Evolutionary conservation across 352 stramenopile genomes (phyloP), one percentile per base, ranked within the genome.

Genomic region (Phytophthora megakarya): DNA sequence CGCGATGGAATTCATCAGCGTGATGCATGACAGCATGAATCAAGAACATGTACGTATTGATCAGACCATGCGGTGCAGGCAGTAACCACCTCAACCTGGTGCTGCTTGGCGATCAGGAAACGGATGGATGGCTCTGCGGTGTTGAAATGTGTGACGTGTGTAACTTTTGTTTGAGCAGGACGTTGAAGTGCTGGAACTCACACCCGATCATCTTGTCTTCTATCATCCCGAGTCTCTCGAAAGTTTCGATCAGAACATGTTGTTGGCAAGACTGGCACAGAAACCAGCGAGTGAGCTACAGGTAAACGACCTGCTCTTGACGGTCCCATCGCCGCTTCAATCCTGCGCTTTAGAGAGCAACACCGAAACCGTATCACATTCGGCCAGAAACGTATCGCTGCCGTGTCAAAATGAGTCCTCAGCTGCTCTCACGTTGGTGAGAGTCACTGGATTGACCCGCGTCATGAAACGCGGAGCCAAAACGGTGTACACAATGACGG

Each of bases 401-500:
- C 28, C 51, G 18, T n/a, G 39, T 39, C 39, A 54, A 37, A 25
- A 40, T 1, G 39, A 50, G 9, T 8, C n/a, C 37, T 21, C n/a
- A 58, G 38, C 30, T 59, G 30, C 45, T 1, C 49, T 61, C 28
- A 46, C 22, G 18, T 56, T 64, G 40, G 54, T 58, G 47, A 39
- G 39, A 55, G 72, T 90, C 18, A 66, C 40, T 15, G 47, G 50
- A 37, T 66, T 89, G 35, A 66, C 46, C 7, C 23, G 23, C 8
- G 65, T 73, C 32, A 61, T 46, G 22, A 69, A 53, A 21, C 63
- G 48, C 13, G 67, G 75, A 3, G 80, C 74, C 22, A 65, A 83
- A 37, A 90, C 80, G 3, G 73, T 90, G 28, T 90, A 91, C 74
- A 89, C 80, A 8, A 80, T 67, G 33, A 73, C 72, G n/a, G 81